Evolutionary conservation across 768 basidiomycete species (phyloP), one percentile per base, ranked within the genome.

Genomic region (Gautieria morchelliformis): DNA sequence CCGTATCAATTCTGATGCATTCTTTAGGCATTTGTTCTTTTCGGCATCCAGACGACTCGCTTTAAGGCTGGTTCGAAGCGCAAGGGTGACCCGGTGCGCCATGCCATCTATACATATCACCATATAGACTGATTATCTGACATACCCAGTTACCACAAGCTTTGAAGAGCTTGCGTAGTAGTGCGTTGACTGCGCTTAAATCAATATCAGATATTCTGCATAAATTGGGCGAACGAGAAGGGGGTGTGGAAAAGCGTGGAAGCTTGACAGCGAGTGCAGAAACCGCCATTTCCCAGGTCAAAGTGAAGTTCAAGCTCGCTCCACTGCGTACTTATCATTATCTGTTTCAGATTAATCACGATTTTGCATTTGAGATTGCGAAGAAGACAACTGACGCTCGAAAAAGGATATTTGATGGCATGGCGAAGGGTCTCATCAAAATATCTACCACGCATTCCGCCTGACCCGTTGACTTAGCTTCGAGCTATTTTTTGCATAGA

Each of bases 51-150:
- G 65, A 84, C 83, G 0, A 63, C 80, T 52, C 81, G 89, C 12
- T 92, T 91, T 75, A 89, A 87, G 67, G 69, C 81, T 8, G 68
- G 81, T 3, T 79, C 84, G 0, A 24, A 75, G 86, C 17, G 78
- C 85, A 42, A 89, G 88, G 66, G 74, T 80, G 40, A 78, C 91
- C 68, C 90, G 85, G 66, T 78, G 87, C 46, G 84, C 85, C 45
- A 74, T 74, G 60, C 20, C 37, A 3, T 17, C 20, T 17, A 9
- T 9, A 37, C 8, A 14, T 37, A 9, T 37, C 35, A n/a, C 37
- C 11, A 52, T 35, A 14, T 52, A 27, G 27, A 27, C 33, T 52
- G 19, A 52, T 19, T 24, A 4, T 58, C 10, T 37, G 27, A 19
- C 52, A 9, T n/a, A 24, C 56, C 27, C 57, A 90, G 88, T 76